phyloP scores from a whole-genome alignment of 1,139 yeast genomes.

The Yamadazyma kanchanaburiensis region DNA sequence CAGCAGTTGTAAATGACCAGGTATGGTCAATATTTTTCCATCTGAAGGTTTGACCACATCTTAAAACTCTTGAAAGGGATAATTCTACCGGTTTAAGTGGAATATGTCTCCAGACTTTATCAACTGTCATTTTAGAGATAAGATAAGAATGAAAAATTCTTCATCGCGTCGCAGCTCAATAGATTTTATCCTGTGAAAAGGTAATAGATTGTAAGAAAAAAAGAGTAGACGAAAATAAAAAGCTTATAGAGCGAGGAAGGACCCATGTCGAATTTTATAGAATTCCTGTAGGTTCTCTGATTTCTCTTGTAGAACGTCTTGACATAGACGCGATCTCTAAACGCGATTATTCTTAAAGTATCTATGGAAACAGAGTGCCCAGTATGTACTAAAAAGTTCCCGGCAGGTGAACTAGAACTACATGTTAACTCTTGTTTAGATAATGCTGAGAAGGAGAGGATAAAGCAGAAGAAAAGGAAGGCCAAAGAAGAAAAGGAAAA shows the following conservation, averaged over 20 bases:
- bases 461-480: constrained; percentile 1
- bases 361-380: constrained; percentile 28
- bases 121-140: constrained; percentile 20
- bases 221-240: too few species aligned
- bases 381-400: constrained; percentile 27
- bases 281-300: too few species aligned
- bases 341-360: too few species aligned
- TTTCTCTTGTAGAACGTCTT: too few species aligned
- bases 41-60: constrained; percentile 87
- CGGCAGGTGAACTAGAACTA: constrained; percentile 26
- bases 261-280: too few species aligned
- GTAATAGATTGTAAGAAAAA: too few species aligned
- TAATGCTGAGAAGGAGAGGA: constrained; percentile 6
- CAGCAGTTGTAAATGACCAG: constrained; percentile 57
- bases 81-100: constrained; percentile 44
- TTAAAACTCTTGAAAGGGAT: constrained; percentile 61
- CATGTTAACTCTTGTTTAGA: constrained; percentile 31
- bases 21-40: constrained; percentile 59
- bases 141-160: constrained; percentile 1
- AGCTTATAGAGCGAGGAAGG: too few species aligned
- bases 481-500: background rate
- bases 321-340: too few species aligned
- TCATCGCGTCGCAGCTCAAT: constrained; percentile 5
- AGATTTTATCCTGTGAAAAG: constrained; percentile 1
- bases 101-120: constrained; percentile 22